A percentile compares a stretch with the other conserved stretches of the same genome.
phyloP scores from a whole-genome alignment of 192 early-diverging fungal genomes.

The Coemansia sp. region DNA sequence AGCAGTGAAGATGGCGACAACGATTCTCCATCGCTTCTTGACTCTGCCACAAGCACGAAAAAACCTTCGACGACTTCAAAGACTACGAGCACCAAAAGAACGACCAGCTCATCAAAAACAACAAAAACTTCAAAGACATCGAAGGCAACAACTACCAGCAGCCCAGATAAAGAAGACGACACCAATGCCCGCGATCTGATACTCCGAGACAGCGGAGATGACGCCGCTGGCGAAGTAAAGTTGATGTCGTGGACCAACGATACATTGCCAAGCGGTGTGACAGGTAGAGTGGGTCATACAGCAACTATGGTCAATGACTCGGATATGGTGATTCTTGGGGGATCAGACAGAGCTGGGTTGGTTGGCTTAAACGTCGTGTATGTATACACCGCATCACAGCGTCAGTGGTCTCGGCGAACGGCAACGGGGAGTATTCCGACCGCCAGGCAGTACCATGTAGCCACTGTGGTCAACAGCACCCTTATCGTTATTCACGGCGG shows the following conservation, averaged over 20 bases:
- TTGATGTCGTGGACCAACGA: conserved; percentile 42
- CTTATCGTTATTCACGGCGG: conserved; percentile 49
- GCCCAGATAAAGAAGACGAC: neutral
- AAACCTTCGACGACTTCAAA: neutral
- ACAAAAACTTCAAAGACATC: conserved; percentile 3
- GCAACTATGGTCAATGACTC: conserved; percentile 24
- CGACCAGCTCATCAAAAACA: conserved; percentile 5
- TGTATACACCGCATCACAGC: conserved; percentile 25
- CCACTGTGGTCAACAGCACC: conserved; percentile 31
- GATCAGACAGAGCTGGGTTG: conserved; percentile 21
- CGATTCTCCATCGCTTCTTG: neutral
- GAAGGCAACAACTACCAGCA: conserved; percentile 8
- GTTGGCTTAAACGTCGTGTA: conserved; percentile 27
- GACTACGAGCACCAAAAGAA: neutral
- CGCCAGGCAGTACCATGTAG: conserved; percentile 35
- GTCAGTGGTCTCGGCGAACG: conserved; percentile 27
- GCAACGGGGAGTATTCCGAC: conserved; percentile 24
- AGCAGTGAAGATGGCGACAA: neutral
- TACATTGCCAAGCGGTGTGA: conserved; percentile 30
- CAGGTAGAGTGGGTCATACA: conserved; percentile 39
- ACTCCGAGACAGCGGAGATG: conserved; percentile 5
- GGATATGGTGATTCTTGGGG: conserved; percentile 50
- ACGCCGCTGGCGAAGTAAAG: neutral
- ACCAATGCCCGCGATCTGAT: conserved; percentile 1
- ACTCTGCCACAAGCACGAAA: conserved; percentile 4